Evolutionary conservation across 1,139 yeast genomes (phyloP), one percentile per base, ranked within the genome.

Genomic region (Spathaspora jeffriesii): DNA sequence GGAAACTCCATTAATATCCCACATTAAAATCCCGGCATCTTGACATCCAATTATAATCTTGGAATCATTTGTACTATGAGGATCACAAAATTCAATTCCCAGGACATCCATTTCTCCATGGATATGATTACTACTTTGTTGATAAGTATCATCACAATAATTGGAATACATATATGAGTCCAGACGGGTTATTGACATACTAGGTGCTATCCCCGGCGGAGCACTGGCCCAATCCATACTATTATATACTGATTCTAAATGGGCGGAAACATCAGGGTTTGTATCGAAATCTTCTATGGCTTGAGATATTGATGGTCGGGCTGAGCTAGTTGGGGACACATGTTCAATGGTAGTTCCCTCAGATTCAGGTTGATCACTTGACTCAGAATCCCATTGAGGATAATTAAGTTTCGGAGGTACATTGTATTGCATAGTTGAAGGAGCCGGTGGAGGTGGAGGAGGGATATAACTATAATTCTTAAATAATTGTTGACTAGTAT

Each of bases 91-190:
- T 49, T 72, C 78, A 25, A 75, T 53, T 2, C 80, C 80, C 22
- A 70, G 61, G 31, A 75, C 57, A 49, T 73, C 76, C 76, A 74
- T 71, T 56, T 75, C 80, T 11, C 80, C 80, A 45, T 71, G 67
- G n/a, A 71, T 62, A 50, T 72, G 76, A 48, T 68, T 71, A 25
- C 65, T 64, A 10, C 62, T 53, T 48, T 62, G 67, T 50, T 62
- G 67, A 44, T 62, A 64, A 27, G 58, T 54, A 49, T 60, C 64
- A 28, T 59, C 64, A 49, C 60, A 54, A 41, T 46, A 50, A 53
- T 51, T 58, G 11, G 47, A 31, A 32, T 44, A 47, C 54, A 47
- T 54, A 22, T 45, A 48, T 22, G 47, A 40, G 11, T 36, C 47
- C 30, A 25, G 30, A 5, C 41, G 40, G 15, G 40, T 38, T n/a